Evolutionary conservation across 225 moss, liverwort and hornwort species (phyloP).

Genomic region (Sphagnum contortum): DNA sequence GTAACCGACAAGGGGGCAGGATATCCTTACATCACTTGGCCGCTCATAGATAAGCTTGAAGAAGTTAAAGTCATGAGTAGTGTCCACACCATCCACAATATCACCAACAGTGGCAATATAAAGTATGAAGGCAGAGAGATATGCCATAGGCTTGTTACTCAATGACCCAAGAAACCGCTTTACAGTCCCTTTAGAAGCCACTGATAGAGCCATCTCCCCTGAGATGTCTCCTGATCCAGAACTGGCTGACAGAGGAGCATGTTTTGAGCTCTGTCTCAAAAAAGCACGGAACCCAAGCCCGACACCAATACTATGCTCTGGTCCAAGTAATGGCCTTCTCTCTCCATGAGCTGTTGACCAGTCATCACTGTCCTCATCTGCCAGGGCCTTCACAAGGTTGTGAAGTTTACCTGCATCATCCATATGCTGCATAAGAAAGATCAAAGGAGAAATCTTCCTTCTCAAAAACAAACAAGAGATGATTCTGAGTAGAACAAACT

Average conservation of each 20-base stretch:
- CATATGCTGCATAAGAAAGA: constrained; percentile 6
- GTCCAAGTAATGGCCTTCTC: constrained; percentile 54
- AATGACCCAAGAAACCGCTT: constrained; percentile 88
- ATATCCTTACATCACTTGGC: constrained; percentile 72
- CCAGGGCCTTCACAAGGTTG: constrained; percentile 92
- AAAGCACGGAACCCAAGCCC: constrained; percentile 71
- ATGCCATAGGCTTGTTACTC: constrained; percentile 80
- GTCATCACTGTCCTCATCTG: constrained; percentile 91
- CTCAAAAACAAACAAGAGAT: too few species aligned
- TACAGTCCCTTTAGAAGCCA: constrained; percentile 44
- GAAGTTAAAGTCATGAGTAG: constrained; percentile 98
- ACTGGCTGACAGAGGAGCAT: constrained; percentile 12
- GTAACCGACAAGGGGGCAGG: too few species aligned
- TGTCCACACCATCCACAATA: constrained; percentile 96
- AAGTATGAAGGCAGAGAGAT: constrained; percentile 93
- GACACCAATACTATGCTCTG: constrained; percentile 78
- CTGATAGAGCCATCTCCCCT: constrained; percentile 45
- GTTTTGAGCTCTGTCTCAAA: constrained; percentile 31
- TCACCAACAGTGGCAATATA: constrained; percentile 96
- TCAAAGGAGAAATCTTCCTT: background rate
- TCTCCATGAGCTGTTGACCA: constrained; percentile 38
- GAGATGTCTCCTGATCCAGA: constrained; percentile 51
- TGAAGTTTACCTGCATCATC: constrained; percentile 80
- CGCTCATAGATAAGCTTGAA: constrained; percentile 93
- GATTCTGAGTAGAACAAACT: too few species aligned